Evolutionary conservation across 2,329 filamentous ascomycete species (phyloP), one percentile per base, ranked within the genome.

Genomic region (Coniella lustricola): DNA sequence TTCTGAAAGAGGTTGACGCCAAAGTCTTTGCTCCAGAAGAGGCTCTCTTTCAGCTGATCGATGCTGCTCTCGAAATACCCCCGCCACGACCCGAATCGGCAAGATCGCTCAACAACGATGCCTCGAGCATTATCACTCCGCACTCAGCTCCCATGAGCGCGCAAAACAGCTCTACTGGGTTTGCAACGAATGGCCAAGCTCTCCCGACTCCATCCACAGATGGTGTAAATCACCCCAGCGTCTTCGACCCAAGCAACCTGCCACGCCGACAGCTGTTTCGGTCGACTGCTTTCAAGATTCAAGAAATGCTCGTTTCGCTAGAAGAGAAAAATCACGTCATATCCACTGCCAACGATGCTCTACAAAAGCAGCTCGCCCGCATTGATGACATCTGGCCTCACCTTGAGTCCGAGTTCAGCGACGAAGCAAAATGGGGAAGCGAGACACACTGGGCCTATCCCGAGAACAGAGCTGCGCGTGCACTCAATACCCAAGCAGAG

Each of bases 301-400:
- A 85, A 56, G 86, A 90, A 58, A 86, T 97, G 74, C 81, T 97
- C 38, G 81, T 89, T 41, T 91, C 90, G 1, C 77, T 97, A 33
- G 93, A 98, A 62, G 93, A 98, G 69, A 98, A 98, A 70, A 95
- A 96, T 57, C 90, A 96, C 58, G 93, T 98, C 57, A 85, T 97
- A 49, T 85, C 87, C 33, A 94, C 91, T 14, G 91, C 93, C 47
- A 93, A 91, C 59, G 87, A 95, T 57, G 88, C 90, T 39, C 79
- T 97, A 12, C 81, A 88, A 56, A 87, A 87, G 62, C 90, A 96
- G 61, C 76, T 96, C 32, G 72, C 79, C 51, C 87, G 94, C 45
- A 82, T 96, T 61, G 87, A 95, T 62, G 84, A 87, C 57, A 84
- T 94, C 29, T 95, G 87, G 76, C 85, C 89, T 17, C 84, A 90